These are phyloP conservation scores for Didymosphaeria variabile DNA, from an alignment of 2,329 filamentous ascomycete genomes.

Conservation along the genomic window DNA sequence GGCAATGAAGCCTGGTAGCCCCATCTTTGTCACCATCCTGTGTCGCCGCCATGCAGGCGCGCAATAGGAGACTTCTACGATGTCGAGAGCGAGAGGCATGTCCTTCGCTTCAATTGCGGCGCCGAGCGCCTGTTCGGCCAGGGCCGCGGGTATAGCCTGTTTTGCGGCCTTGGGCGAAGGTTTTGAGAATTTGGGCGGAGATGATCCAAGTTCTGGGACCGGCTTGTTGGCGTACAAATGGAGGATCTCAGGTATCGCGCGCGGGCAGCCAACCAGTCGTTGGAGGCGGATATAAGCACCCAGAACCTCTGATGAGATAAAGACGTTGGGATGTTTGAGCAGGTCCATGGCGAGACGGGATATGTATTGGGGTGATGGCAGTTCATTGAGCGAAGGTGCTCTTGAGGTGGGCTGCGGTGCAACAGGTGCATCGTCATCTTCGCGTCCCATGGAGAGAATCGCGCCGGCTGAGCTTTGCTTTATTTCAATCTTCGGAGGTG, in stretches of 20 bases:
- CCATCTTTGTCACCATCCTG: conserved; percentile 71
- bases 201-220: conserved; percentile 68
- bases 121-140: conserved; percentile 78
- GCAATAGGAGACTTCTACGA: conserved; percentile 75
- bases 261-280: conserved; percentile 73
- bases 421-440: conserved; percentile 23
- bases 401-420: conserved; percentile 20
- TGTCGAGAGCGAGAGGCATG: conserved; percentile 77
- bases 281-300: conserved; percentile 80
- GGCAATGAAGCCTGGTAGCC: conserved; percentile 66
- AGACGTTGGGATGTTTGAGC: conserved; percentile 76
- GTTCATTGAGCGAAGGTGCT: conserved; percentile 28
- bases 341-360: conserved; percentile 72
- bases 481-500: conserved; percentile 31
- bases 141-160: conserved; percentile 74
- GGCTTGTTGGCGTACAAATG: conserved; percentile 86
- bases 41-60: conserved; percentile 71
- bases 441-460: conserved; percentile 42
- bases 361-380: conserved; percentile 51
- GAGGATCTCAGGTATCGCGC: conserved; percentile 82
- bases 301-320: conserved; percentile 79
- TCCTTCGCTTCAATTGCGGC: conserved; percentile 82
- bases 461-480: conserved; percentile 46
- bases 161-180: conserved; percentile 74
- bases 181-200: conserved; percentile 49